Conservation (phyloP, 805 yeast genomes). For the Lipomyces kockii region DNA sequence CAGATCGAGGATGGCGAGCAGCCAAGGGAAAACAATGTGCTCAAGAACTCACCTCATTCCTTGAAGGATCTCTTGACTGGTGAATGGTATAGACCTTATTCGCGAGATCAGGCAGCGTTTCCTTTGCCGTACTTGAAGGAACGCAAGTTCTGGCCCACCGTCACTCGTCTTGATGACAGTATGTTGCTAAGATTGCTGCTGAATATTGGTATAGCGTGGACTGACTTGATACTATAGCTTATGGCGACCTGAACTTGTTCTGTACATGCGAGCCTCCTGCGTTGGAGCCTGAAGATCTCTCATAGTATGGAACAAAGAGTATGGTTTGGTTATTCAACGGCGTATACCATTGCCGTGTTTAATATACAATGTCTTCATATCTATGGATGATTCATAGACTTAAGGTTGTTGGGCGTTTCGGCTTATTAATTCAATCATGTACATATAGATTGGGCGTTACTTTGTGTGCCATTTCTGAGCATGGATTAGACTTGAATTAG, state of each 20-base stretch:
- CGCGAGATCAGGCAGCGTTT: conserved; percentile 91
- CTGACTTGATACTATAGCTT: conserved; percentile 50
- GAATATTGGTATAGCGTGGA: not conserved
- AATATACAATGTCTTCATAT: not conserved
- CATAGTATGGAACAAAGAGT: not conserved
- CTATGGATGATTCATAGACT: not conserved
- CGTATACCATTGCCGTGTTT: not conserved
- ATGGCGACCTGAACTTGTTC: conserved; percentile 88
- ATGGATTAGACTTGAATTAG: not conserved
- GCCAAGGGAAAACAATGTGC: conserved; percentile 60
- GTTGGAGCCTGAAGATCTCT: conserved; percentile 5
- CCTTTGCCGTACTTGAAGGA: conserved; percentile 76
- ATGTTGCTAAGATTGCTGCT: not conserved
- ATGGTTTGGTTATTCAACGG: too few relatives aligned
- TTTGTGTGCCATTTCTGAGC: not conserved
- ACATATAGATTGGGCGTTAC: not conserved
- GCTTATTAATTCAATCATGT: not conserved
- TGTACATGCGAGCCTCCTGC: conserved; percentile 70
- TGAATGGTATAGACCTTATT: conserved; percentile 90
- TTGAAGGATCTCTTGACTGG: conserved; percentile 70
- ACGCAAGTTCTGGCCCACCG: conserved; percentile 94
- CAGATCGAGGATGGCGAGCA: conserved; percentile 69
- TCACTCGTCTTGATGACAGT: conserved; percentile 83
- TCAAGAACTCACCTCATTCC: conserved; percentile 93
- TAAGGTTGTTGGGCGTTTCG: not conserved